A percentile compares a stretch with the other conserved stretches of the same genome.
phyloP scores from a whole-genome alignment of 2,329 filamentous ascomycete genomes.

The Pseudogymnoascus sp. region DNA sequence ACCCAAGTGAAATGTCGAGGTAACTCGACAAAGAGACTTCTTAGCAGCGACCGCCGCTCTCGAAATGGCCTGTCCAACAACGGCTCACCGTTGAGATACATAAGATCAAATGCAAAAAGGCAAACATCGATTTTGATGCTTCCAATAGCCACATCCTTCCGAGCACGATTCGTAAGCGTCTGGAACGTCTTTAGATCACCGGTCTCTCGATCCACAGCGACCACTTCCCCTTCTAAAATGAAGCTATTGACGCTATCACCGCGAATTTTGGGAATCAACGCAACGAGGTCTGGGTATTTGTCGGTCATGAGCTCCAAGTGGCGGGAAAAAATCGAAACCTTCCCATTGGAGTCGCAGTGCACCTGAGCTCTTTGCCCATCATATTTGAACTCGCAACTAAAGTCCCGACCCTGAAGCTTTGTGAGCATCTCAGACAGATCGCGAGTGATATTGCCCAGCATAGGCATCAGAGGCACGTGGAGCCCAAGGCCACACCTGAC shows the following conservation, averaged over 20 bases:
- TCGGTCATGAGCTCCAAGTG: slow-evolving; percentile 96
- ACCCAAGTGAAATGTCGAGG: slow-evolving; percentile 89
- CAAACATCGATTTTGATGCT: slow-evolving; percentile 85
- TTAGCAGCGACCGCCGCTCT: slow-evolving; percentile 70
- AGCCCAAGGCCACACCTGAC: slow-evolving; percentile 70
- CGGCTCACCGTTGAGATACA: slow-evolving; percentile 88
- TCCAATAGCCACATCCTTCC: slow-evolving; percentile 82
- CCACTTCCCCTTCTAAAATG: slow-evolving; percentile 93
- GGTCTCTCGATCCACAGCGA: slow-evolving; percentile 71
- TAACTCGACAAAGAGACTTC: slow-evolving; percentile 76
- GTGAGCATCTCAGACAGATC: slow-evolving; percentile 91
- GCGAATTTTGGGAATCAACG: slow-evolving; percentile 74
- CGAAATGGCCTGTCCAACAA: slow-evolving; percentile 74
- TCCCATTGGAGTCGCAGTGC: slow-evolving; percentile 76
- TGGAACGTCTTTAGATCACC: slow-evolving; percentile 88
- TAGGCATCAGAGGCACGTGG: slow-evolving; percentile 82
- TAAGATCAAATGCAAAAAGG: slow-evolving; percentile 89
- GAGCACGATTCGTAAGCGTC: slow-evolving; percentile 76
- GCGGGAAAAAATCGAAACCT: slow-evolving; percentile 87
- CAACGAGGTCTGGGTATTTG: slow-evolving; percentile 92
- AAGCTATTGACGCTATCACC: slow-evolving; percentile 82
- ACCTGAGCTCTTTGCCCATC: slow-evolving; percentile 94
- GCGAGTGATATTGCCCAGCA: slow-evolving; percentile 91
- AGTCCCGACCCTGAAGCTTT: slow-evolving; percentile 78
- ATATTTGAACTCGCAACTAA: slow-evolving; percentile 95